phyloP scores from a whole-genome alignment of 2,329 filamentous ascomycete genomes.

The Xylariaceae sp. region DNA sequence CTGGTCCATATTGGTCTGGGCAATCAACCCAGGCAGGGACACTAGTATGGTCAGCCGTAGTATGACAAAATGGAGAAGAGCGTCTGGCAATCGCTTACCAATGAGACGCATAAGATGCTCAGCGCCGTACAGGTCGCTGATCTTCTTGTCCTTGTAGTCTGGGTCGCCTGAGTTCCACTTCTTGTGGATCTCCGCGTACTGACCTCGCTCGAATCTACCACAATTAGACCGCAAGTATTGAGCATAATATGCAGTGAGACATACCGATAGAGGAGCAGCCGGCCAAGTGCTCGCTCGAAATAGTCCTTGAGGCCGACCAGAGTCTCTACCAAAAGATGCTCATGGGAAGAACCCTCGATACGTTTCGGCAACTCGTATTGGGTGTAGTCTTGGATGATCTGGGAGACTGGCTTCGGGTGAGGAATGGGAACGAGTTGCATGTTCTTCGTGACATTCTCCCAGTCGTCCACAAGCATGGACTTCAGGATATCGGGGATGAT shows the following conservation, averaged over 20 bases:
- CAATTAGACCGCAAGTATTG: slow-evolving; percentile 13
- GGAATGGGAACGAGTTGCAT: slow-evolving; percentile 82
- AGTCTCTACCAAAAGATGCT: slow-evolving; percentile 85
- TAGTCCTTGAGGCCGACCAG: slow-evolving; percentile 82
- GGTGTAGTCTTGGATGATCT: slow-evolving; percentile 76
- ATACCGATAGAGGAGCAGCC: slow-evolving; percentile 77
- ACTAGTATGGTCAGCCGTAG: slow-evolving; percentile 43
- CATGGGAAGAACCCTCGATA: slow-evolving; percentile 58
- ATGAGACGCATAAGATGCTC: slow-evolving; percentile 87
- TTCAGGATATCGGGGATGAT: slow-evolving; percentile 85
- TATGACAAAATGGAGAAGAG: neutral
- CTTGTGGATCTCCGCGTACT: slow-evolving; percentile 73
- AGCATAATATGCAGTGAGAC: slow-evolving; percentile 7
- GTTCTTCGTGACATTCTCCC: slow-evolving; percentile 98
- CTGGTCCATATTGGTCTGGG: slow-evolving; percentile 96
- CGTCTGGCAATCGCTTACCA: slow-evolving; percentile 46
- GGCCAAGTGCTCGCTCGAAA: slow-evolving; percentile 83
- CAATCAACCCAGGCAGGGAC: slow-evolving; percentile 83
- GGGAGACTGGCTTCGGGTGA: slow-evolving; percentile 63
- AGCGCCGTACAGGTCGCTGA: slow-evolving; percentile 80
- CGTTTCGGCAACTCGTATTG: slow-evolving; percentile 61
- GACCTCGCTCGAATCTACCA: slow-evolving; percentile 74
- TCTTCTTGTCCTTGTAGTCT: slow-evolving; percentile 60
- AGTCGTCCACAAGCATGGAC: slow-evolving; percentile 90
- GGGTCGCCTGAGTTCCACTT: slow-evolving; percentile 56